phyloP scores from a whole-genome alignment of 2,329 filamentous ascomycete genomes.

The Calonectria hawksworthii region DNA sequence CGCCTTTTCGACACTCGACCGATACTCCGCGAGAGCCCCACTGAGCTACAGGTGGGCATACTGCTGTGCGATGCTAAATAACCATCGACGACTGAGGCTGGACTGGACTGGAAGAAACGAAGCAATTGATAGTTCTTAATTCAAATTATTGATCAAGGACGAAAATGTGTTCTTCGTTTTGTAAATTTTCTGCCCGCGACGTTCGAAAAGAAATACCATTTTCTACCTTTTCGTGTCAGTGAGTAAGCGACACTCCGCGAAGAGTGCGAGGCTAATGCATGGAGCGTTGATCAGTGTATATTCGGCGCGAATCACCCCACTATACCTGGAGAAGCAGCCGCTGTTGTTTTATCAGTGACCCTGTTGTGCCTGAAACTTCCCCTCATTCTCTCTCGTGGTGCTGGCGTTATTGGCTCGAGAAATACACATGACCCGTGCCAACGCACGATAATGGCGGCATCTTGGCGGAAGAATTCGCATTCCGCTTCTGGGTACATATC shows the following conservation, averaged over 20 bases:
- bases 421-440: not conserved
- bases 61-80: not conserved
- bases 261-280: not conserved
- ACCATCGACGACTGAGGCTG: not conserved
- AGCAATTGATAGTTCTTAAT: not conserved
- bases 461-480: not conserved
- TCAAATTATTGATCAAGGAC: not conserved
- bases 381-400: not conserved
- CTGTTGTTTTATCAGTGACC: not conserved
- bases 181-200: not conserved
- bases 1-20: not conserved
- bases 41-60: not conserved
- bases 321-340: not conserved
- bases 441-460: not conserved
- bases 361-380: not conserved
- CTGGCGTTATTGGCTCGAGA: not conserved
- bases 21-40: conserved; percentile 1
- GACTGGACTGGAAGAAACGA: not conserved
- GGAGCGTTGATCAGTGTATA: not conserved
- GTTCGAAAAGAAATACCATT: not conserved
- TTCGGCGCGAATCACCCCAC: not conserved
- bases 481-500: not conserved
- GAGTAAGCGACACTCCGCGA: conserved; percentile 17
- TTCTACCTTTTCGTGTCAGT: not conserved
- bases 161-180: not conserved